These are phyloP conservation scores for Juglanconis sp. DNA, from an alignment of 2,329 filamentous ascomycete genomes.

Conservation along the genomic window DNA sequence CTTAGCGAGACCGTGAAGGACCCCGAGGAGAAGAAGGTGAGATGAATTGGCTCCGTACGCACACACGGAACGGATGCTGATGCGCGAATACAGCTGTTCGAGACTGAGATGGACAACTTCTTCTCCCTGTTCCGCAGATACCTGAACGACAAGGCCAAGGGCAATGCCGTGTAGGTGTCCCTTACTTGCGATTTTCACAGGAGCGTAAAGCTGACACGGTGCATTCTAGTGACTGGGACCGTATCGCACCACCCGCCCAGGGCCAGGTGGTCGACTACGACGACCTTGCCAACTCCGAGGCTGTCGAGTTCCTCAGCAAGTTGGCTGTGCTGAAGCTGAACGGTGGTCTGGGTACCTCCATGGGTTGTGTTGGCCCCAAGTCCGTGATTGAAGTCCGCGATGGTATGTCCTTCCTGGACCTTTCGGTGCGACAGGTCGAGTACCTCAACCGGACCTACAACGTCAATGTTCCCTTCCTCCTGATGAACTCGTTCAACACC, in stretches of 20 bases:
- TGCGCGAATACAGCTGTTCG: conserved; percentile 65
- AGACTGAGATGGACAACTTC: conserved; percentile 99
- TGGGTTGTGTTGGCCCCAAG: conserved; percentile 99
- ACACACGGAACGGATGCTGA: conserved; percentile 15
- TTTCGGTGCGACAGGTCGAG: conserved; percentile 98
- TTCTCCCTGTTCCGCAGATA: conserved; percentile 98
- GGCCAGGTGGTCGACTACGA: conserved; percentile 95
- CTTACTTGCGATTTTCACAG: conserved; percentile 6
- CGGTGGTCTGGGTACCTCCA: conserved; percentile 97
- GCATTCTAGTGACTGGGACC: conserved; percentile 78
- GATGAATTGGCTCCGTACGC: conserved; percentile 18
- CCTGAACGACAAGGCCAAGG: conserved; percentile 98
- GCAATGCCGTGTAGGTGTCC: conserved; percentile 70
- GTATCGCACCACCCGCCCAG: conserved; percentile 88
- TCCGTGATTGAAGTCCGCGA: conserved; percentile 99
- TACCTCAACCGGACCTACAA: conserved; percentile 97
- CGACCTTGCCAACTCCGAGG: conserved; percentile 82
- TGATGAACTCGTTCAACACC: conserved; percentile 99
- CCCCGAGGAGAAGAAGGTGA: conserved; percentile 77
- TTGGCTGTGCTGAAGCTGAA: conserved; percentile 98
- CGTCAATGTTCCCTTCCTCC: conserved; percentile 94
- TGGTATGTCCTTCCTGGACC: conserved; percentile 99
- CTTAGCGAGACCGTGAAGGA: conserved; percentile 88
- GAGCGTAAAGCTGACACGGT: conserved; percentile 16
- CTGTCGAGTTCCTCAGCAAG: conserved; percentile 93